These are phyloP conservation scores for Podila verticillata DNA, from an alignment of 192 early-diverging fungal genomes.

Conservation along the genomic window DNA sequence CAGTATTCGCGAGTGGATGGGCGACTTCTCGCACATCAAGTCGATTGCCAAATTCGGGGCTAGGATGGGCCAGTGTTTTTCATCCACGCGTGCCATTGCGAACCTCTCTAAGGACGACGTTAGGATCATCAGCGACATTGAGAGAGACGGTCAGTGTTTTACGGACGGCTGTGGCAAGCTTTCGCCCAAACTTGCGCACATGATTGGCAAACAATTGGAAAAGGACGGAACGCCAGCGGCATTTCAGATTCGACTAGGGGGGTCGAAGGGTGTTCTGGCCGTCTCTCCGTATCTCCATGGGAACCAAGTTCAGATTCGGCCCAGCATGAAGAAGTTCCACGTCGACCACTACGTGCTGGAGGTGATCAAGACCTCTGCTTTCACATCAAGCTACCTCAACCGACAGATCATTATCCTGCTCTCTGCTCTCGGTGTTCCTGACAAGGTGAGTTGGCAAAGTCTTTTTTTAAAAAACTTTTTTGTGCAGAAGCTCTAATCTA, in stretches of 20 bases:
- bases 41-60: constrained; percentile 77
- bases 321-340: constrained; percentile 69
- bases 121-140: constrained; percentile 64
- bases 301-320: constrained; percentile 59
- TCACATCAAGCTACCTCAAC: constrained; percentile 67
- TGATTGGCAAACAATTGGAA: constrained; percentile 50
- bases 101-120: constrained; percentile 53
- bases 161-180: constrained; percentile 82
- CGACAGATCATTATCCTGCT: constrained; percentile 73
- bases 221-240: constrained; percentile 61
- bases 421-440: constrained; percentile 64
- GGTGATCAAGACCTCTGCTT: constrained; percentile 63
- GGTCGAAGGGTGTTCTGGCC: constrained; percentile 70
- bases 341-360: constrained; percentile 61
- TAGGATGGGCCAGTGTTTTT: constrained; percentile 80
- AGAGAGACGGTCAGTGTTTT: constrained; percentile 66
- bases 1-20: constrained; percentile 74
- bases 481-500: neutral
- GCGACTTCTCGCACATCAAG: constrained; percentile 69
- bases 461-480: neutral
- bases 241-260: constrained; percentile 77
- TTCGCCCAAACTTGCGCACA: constrained; percentile 55
- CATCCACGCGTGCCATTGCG: constrained; percentile 66
- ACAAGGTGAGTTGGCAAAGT: constrained; percentile 25
- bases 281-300: constrained; percentile 35